Base-by-base conservation (phyloP, 495 filamentous ascomycete genomes). In the Oleoguttula mirabilis region DNA sequence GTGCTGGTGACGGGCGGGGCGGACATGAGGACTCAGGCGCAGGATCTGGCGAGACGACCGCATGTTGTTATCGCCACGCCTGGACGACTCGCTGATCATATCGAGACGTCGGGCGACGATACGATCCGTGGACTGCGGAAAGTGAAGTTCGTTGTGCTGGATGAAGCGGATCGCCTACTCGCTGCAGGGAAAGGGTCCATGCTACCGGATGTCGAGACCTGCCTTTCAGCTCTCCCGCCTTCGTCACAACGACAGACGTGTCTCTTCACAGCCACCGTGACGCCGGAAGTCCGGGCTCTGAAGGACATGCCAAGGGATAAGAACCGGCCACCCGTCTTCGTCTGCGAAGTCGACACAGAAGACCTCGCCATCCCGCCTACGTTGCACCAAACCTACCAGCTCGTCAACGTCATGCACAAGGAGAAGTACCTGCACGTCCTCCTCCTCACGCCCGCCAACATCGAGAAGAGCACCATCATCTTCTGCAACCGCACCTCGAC, bases 251-350 rank as follows among this genome's bases (percentile, higher is more conserved):
- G 90, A 11, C 92, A 94, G 51, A 93, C 87, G 8, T 75, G 88
- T 30, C 76, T 96, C n/a, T 98, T 96, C 66, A 98, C 90, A 1
- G 90, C 90, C 10, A 98, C 90, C 3, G 70, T 96, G 19, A 96
- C 92, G 0, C 75, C 82, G n/a, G 88, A 96, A 63, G 84, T 98
- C 7, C 76, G 79, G 27, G 79, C 82, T 3, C 61, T 96, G 30
- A 85, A 93, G 58, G 69, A 77, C 21, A 69, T 81, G 56, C 79
- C 86, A 10, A 70, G 71, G n/a, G 61, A 69, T 2, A 70, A 71
- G 21, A 77, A 80, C 32, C 8, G 16, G 42, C 76, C 74, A 14
- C 79, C 84, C n/a, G 72, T 88, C 44, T 92, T 84, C 59, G 71
- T 92, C 14, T 90, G 82, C 56, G 88, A 96, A 59, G 79, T 94